These are phyloP conservation scores for Fragosphaeria purpurea DNA, from an alignment of 2,329 filamentous ascomycete genomes.

Conservation along the genomic window DNA sequence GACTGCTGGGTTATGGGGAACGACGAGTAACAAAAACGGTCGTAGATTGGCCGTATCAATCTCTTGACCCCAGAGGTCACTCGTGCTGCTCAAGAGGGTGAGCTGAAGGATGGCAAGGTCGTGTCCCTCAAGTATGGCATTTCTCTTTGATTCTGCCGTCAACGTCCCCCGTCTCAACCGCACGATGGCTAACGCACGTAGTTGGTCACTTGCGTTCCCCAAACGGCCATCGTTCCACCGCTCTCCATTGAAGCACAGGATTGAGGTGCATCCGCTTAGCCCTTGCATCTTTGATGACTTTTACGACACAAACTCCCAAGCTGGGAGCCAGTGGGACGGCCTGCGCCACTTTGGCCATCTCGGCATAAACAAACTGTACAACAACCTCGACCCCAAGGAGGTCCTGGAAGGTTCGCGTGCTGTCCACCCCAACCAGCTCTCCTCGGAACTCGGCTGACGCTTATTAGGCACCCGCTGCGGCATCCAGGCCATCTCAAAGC, in stretches of 20 bases:
- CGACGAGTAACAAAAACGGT: not conserved
- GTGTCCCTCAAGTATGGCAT: slow-evolving; percentile 1
- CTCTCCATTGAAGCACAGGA: not conserved
- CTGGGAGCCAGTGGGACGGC: slow-evolving; percentile 32
- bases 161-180: not conserved
- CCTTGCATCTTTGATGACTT: slow-evolving; percentile 20
- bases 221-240: not conserved
- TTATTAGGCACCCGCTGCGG: not conserved
- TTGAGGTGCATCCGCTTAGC: not conserved
- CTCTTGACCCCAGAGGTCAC: not conserved
- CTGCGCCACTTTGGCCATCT: slow-evolving; percentile 27
- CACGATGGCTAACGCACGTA: not conserved
- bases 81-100: not conserved
- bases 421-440: too few relatives aligned
- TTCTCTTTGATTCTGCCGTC: not conserved
- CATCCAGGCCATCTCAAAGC: slow-evolving; percentile 17
- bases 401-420: not conserved
- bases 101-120: slow-evolving; percentile 2
- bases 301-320: slow-evolving; percentile 35
- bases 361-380: not conserved
- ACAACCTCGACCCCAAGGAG: slow-evolving; percentile 1
- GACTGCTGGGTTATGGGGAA: too few relatives aligned
- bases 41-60: slow-evolving; percentile 4
- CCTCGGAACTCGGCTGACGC: not conserved
- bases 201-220: slow-evolving; percentile 1